Percentiles rank a stretch among this genome's conserved stretches.
phyloP scores from a whole-genome alignment of 2,329 filamentous ascomycete genomes.

The Arthroderma sp. region DNA sequence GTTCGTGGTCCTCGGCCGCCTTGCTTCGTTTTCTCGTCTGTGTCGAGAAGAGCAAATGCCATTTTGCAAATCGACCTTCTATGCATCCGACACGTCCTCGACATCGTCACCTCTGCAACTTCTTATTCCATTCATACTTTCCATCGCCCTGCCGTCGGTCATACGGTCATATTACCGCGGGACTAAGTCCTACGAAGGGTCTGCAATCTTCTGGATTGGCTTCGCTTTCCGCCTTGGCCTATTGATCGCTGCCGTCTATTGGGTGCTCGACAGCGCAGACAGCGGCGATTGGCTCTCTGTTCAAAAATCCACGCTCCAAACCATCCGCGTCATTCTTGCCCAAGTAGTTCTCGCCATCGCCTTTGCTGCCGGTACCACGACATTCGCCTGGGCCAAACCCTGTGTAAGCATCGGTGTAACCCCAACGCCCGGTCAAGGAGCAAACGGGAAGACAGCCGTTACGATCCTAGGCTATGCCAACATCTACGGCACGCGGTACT shows the following conservation, averaged over 20 bases:
- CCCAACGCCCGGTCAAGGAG: conserved; percentile 34
- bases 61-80: conserved; percentile 89
- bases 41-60: conserved; percentile 99
- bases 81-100: conserved; percentile 78
- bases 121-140: conserved; percentile 60
- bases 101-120: conserved; percentile 89
- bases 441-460: conserved; percentile 36
- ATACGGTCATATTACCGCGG: conserved; percentile 69
- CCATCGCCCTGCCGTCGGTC: conserved; percentile 59
- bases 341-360: conserved; percentile 68
- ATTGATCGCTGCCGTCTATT: conserved; percentile 65
- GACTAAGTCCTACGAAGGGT: conserved; percentile 78
- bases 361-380: conserved; percentile 69
- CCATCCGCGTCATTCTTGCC: conserved; percentile 60
- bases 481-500: conserved; percentile 79
- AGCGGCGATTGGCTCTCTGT: conserved; percentile 64
- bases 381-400: conserved; percentile 74
- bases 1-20: conserved; percentile 64
- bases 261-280: conserved; percentile 79
- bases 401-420: conserved; percentile 59
- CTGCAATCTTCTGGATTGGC: conserved; percentile 73
- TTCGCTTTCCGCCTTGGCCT: conserved; percentile 65
- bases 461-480: conserved; percentile 86
- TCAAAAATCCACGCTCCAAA: conserved; percentile 53
- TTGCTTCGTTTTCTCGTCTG: conserved; percentile 77